These are phyloP conservation scores for Myriosclerotinia curreyana DNA, from an alignment of 2,329 filamentous ascomycete species.

Conservation along the genomic window DNA sequence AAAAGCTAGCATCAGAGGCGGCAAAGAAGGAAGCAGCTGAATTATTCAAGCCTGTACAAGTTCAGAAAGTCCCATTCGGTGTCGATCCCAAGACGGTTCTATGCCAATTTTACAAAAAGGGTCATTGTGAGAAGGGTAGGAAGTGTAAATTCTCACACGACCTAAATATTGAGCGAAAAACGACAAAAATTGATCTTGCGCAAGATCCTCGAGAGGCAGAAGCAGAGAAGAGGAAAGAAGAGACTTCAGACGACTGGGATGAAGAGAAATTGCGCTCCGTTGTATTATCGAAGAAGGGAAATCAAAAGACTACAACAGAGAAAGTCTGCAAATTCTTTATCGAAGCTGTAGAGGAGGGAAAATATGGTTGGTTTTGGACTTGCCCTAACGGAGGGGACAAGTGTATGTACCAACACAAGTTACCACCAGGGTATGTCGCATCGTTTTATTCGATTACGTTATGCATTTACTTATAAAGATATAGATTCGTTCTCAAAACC, in stretches of 20 bases:
- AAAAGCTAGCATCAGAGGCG: slow-evolving; percentile 86
- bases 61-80: slow-evolving; percentile 97
- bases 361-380: slow-evolving; percentile 99
- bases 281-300: slow-evolving; percentile 93
- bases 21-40: slow-evolving; percentile 77
- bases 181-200: slow-evolving; percentile 89
- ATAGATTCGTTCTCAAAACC: slow-evolving; percentile 91
- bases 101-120: slow-evolving; percentile 96
- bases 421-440: slow-evolving; percentile 80
- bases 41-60: slow-evolving; percentile 84
- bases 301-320: slow-evolving; percentile 90
- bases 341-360: slow-evolving; percentile 93
- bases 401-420: slow-evolving; percentile 97
- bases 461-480: slow-evolving; percentile 32
- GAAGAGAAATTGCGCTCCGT: slow-evolving; percentile 92
- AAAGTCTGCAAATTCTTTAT: slow-evolving; percentile 99
- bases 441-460: background rate
- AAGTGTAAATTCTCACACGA: slow-evolving; percentile 99
- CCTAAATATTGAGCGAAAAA: slow-evolving; percentile 81
- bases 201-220: slow-evolving; percentile 75
- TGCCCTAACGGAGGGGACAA: slow-evolving; percentile 96
- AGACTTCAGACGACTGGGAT: slow-evolving; percentile 96
- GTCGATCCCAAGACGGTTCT: slow-evolving; percentile 97
- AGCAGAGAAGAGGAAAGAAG: slow-evolving; percentile 75
- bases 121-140: slow-evolving; percentile 91